phyloP scores from a whole-genome alignment of 768 basidiomycete species.

The Lyophyllum atratum region DNA sequence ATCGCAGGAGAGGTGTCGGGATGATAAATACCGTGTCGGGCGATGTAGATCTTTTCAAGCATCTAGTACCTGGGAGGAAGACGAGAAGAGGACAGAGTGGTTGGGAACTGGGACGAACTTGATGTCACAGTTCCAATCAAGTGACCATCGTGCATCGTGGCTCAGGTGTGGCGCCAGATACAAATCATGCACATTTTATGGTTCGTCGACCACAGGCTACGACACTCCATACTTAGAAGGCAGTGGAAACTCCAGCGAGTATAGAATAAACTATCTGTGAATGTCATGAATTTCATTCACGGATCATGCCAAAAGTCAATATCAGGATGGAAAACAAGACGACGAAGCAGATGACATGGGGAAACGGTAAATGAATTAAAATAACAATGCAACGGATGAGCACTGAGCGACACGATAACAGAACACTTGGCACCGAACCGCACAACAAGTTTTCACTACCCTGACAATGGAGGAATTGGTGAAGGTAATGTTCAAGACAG shows the following conservation, averaged over 20 bases:
- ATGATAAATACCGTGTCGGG: slow-evolving; percentile 56
- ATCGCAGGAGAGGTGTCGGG: background rate
- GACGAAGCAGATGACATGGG: slow-evolving; percentile 17
- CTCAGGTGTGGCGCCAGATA: background rate
- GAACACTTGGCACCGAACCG: slow-evolving; percentile 14
- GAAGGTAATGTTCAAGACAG: slow-evolving; percentile 48
- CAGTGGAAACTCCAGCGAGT: background rate
- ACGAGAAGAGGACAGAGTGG: background rate
- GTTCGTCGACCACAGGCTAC: background rate
- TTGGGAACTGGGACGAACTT: background rate
- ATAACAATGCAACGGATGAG: slow-evolving; percentile 20
- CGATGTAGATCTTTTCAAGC: slow-evolving; percentile 68
- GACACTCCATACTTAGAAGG: background rate
- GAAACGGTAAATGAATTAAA: slow-evolving; percentile 16
- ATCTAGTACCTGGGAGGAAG: slow-evolving; percentile 25
- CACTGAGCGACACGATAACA: slow-evolving; percentile 14
- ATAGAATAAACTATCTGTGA: slow-evolving; percentile 17
- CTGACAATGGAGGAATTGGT: background rate
- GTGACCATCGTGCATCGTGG: slow-evolving; percentile 6
- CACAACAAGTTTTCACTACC: slow-evolving; percentile 17
- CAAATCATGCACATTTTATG: too few species aligned
- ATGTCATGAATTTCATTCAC: slow-evolving; percentile 29
- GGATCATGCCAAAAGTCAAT: slow-evolving; percentile 17
- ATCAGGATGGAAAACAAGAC: slow-evolving; percentile 23
- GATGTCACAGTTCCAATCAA: slow-evolving; percentile 1